Evolutionary conservation across 1,139 yeast genomes (phyloP), one percentile per base, ranked within the genome.

Genomic region (Lodderomyces beijingensis): DNA sequence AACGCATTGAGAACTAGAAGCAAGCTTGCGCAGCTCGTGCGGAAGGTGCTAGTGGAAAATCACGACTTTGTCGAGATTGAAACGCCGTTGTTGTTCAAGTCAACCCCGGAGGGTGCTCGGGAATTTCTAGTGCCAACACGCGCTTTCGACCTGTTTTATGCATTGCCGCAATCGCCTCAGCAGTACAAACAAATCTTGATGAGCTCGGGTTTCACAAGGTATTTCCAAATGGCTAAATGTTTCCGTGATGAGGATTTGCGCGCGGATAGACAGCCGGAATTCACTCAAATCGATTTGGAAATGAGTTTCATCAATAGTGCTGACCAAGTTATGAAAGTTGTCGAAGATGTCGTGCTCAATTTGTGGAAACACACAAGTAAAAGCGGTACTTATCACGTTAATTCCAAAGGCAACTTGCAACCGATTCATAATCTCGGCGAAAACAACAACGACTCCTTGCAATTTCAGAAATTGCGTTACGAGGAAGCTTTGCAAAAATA

Each of bases 91-190:
- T 59, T 91, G 19, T 91, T 91, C 66, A 89, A 91, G 52, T 85
- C 96, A 1, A 91, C 98, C 0, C 98, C 98, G 0, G 99, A 91
- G 57, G 99, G 99, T 8, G 98, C 99, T 2, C 68, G 95, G 26
- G 99, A 91, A 57, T 91, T 91, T 51, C 59, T 93, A 34, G 97
- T 91, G 0, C 98, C 98, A 0, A 87, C 96, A 0, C 70, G 97
- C 42, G 59, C 69, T 12, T 56, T 62, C 4, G 65, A 71, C 9
- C 61, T 69, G 3, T 85, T 86, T 55, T 91, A 89, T 53, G 96
- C 98, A 0, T 65, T 91, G 27, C 96, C 97, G 0, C 99, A 91
- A 56, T 85, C 96, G 16, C 99, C 99, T 0, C 99, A 91, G 51
- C 98, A 91, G 52, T 91, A 89, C 51, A 91, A 93, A 52, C 98